These are phyloP conservation scores for Phyllosticta citrichinensis DNA, from an alignment of 2,329 filamentous ascomycete species.

Conservation along the genomic window DNA sequence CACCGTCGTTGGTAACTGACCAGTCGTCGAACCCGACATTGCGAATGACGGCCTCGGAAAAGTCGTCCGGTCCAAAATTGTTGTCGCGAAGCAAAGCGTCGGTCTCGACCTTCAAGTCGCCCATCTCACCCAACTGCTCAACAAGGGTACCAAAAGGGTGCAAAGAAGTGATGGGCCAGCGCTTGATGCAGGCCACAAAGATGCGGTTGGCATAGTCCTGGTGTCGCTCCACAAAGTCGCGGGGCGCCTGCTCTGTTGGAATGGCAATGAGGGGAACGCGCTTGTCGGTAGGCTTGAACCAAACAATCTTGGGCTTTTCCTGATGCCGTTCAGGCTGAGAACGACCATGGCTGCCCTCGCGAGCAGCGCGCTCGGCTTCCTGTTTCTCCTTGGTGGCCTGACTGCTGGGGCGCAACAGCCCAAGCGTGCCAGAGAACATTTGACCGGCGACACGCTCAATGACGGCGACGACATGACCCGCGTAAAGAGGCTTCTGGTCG, in stretches of 20 bases:
- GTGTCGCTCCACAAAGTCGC: slow-evolving; percentile 97
- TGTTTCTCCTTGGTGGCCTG: slow-evolving; percentile 99
- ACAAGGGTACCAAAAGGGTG: slow-evolving; percentile 97
- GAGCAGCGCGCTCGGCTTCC: slow-evolving; percentile 86
- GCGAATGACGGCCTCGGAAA: slow-evolving; percentile 89
- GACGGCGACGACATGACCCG: slow-evolving; percentile 92
- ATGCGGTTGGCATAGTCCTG: slow-evolving; percentile 96
- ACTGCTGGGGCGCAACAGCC: slow-evolving; percentile 87
- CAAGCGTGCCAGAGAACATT: slow-evolving; percentile 97
- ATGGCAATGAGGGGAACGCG: slow-evolving; percentile 96
- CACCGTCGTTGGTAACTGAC: slow-evolving; percentile 75
- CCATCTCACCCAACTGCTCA: slow-evolving; percentile 94
- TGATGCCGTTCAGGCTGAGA: slow-evolving; percentile 74
- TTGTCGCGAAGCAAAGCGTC: slow-evolving; percentile 95
- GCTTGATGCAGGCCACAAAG: slow-evolving; percentile 97
- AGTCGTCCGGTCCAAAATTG: slow-evolving; percentile 96
- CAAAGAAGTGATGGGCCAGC: slow-evolving; percentile 98
- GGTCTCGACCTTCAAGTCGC: slow-evolving; percentile 93
- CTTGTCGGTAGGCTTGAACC: slow-evolving; percentile 99
- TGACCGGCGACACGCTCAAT: slow-evolving; percentile 94
- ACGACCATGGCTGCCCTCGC: slow-evolving; percentile 66
- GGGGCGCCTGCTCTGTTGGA: slow-evolving; percentile 91
- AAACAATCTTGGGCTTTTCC: slow-evolving; percentile 99
- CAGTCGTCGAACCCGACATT: slow-evolving; percentile 89
- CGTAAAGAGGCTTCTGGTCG: slow-evolving; percentile 94